Evolutionary conservation across 2,329 filamentous ascomycete genomes (phyloP).

Genomic region (Pseudogymnoascus sp.): DNA sequence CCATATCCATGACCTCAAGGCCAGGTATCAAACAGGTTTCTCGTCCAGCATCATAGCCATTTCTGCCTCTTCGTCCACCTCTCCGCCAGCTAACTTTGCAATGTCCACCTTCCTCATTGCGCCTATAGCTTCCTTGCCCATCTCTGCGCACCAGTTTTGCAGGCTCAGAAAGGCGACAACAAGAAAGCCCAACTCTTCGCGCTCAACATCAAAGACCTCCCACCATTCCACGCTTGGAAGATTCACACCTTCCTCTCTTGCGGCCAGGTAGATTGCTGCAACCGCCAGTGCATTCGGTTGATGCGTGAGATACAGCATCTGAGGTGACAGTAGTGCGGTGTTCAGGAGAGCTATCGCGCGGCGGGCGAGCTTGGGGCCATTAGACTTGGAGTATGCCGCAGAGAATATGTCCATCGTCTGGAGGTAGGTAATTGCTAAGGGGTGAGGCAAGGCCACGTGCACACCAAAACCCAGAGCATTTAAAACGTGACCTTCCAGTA

Average conservation of each 20-base stretch:
- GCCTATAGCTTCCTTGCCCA: background rate
- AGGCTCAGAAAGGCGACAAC: conserved; percentile 80
- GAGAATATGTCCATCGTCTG: conserved; percentile 71
- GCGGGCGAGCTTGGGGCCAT: conserved; percentile 49
- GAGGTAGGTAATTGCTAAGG: conserved; percentile 83
- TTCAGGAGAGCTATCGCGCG: conserved; percentile 76
- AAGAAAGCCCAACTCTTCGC: conserved; percentile 88
- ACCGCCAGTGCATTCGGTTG: conserved; percentile 81
- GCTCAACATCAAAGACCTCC: conserved; percentile 94
- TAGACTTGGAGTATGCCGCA: conserved; percentile 23
- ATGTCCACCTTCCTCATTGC: background rate
- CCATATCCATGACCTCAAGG: background rate
- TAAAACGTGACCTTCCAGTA: conserved; percentile 71
- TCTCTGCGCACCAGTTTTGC: conserved; percentile 43
- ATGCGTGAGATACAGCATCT: conserved; percentile 84
- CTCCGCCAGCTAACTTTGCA: background rate
- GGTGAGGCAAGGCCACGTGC: conserved; percentile 78
- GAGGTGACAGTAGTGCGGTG: conserved; percentile 74
- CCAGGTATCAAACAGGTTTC: background rate
- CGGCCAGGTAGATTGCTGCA: conserved; percentile 84
- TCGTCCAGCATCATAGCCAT: conserved; percentile 4
- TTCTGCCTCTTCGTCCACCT: background rate
- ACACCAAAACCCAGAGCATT: conserved; percentile 72
- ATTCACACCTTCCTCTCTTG: conserved; percentile 66
- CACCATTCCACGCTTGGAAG: conserved; percentile 87